A percentile compares a stretch with the other conserved stretches of the same genome.
These are phyloP conservation scores for Dictyostelium purpureum DNA, from an alignment of 78 protist genomes.

Conservation along the genomic window DNA sequence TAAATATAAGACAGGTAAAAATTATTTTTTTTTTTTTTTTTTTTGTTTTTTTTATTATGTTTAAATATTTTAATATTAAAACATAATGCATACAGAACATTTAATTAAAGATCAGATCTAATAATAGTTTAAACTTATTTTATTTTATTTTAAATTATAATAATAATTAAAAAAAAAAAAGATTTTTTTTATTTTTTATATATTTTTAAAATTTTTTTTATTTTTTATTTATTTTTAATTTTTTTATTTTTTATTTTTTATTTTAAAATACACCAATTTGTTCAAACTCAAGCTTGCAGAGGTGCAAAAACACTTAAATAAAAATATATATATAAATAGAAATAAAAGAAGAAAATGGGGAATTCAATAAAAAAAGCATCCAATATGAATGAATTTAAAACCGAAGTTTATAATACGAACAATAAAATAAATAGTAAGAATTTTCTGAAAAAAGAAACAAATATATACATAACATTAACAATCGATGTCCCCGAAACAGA, in stretches of 20 bases:
- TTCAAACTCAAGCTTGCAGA: neutral
- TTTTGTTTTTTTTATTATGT: too few species aligned
- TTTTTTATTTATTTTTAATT: neutral
- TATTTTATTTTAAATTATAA: too few species aligned
- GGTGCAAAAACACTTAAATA: neutral
- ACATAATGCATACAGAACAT: too few species aligned
- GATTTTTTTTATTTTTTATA: neutral
- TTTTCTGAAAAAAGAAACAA: neutral
- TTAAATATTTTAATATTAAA: too few species aligned
- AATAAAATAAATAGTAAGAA: neutral
- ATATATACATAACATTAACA: neutral
- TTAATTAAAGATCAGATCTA: too few species aligned
- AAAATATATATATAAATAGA: neutral
- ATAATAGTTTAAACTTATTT: too few species aligned
- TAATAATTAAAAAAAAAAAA: neutral
- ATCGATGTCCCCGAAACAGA: neutral
- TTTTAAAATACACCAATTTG: neutral
- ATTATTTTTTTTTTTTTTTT: too few species aligned
- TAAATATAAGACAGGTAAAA: too few species aligned
- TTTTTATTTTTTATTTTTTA: neutral
- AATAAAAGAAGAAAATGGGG: neutral
- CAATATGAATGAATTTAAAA: neutral
- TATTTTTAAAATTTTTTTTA: neutral
- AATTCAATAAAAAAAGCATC: neutral
- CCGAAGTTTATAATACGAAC: neutral